Percentiles rank a stretch among this genome's conserved stretches.
These are phyloP conservation scores for Gymnopilus junonius DNA, from an alignment of 768 basidiomycete species.

Conservation along the genomic window DNA sequence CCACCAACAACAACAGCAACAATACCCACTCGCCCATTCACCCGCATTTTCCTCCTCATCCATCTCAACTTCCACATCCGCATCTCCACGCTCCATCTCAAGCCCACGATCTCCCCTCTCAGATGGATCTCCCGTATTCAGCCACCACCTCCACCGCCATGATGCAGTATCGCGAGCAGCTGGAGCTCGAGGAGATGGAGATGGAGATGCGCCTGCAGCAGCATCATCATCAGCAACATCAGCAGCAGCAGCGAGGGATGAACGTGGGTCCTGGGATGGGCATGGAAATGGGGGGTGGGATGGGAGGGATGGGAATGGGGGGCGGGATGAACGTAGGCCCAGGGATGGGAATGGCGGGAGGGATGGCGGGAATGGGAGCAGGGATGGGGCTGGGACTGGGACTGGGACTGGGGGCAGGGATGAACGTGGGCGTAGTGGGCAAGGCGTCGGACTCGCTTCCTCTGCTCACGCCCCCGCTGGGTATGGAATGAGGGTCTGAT, in stretches of 20 bases:
- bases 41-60: slow-evolving; percentile 33
- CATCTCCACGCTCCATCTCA: slow-evolving; percentile 22
- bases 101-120: slow-evolving; percentile 30
- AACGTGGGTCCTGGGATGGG: too few species aligned
- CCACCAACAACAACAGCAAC: background rate
- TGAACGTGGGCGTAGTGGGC: too few species aligned
- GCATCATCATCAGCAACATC: slow-evolving; percentile 10
- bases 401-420: too few species aligned
- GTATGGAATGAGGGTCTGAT: slow-evolving; percentile 51
- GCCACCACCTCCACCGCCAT: background rate
- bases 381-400: too few species aligned
- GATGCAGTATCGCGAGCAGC: slow-evolving; percentile 11
- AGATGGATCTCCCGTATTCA: background rate
- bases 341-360: too few species aligned
- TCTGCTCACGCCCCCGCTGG: slow-evolving; percentile 50
- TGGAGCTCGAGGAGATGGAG: slow-evolving; percentile 10
- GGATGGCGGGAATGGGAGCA: too few species aligned
- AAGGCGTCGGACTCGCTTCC: slow-evolving; percentile 35
- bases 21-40: slow-evolving; percentile 29
- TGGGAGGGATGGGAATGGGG: too few species aligned
- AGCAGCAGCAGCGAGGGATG: background rate
- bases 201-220: slow-evolving; percentile 3
- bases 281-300: too few species aligned
- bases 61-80: background rate
- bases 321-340: too few species aligned